phyloP scores from a whole-genome alignment of 148 eudicot species.

The Polygonum maritimum region DNA sequence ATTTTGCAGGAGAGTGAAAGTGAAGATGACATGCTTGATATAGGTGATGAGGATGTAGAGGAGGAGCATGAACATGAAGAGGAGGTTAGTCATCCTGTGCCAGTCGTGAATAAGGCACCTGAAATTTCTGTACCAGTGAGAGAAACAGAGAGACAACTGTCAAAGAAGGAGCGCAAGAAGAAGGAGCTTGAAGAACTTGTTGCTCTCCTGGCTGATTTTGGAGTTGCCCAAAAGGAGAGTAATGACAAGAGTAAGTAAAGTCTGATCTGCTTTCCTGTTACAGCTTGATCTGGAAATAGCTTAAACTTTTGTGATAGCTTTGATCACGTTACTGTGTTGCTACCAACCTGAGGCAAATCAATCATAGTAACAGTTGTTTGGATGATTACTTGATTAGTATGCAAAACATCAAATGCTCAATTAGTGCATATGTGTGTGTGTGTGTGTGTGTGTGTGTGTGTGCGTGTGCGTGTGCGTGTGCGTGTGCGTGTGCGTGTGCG shows the following conservation, averaged over 20 bases:
- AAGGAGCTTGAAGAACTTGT: constrained; percentile 96
- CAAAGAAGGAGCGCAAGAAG: constrained; percentile 89
- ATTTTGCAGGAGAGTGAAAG: constrained; percentile 77
- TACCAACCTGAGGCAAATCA: background rate
- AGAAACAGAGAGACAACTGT: constrained; percentile 83
- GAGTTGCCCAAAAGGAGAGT: constrained; percentile 28
- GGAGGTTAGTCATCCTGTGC: constrained; percentile 46
- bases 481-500: too few relatives aligned
- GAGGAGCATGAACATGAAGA: constrained; percentile 80
- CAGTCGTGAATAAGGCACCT: constrained; percentile 40
- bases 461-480: too few relatives aligned
- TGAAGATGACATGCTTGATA: constrained; percentile 83
- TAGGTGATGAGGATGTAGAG: constrained; percentile 73
- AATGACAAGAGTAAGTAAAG: constrained; percentile 33
- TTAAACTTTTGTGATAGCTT: background rate
- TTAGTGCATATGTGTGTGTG: too few relatives aligned
- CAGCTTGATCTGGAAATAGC: background rate
- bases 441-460: too few relatives aligned
- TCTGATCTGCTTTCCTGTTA: background rate
- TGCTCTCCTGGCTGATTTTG: constrained; percentile 80
- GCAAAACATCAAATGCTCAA: too few relatives aligned
- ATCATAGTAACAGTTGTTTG: background rate
- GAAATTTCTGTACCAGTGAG: constrained; percentile 51
- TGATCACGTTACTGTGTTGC: background rate
- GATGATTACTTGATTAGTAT: too few relatives aligned